A percentile compares a stretch with the other conserved stretches of the same genome.
These are phyloP conservation scores for Alternaria metachromatica DNA, from an alignment of 2,329 filamentous ascomycete species.

Conservation along the genomic window DNA sequence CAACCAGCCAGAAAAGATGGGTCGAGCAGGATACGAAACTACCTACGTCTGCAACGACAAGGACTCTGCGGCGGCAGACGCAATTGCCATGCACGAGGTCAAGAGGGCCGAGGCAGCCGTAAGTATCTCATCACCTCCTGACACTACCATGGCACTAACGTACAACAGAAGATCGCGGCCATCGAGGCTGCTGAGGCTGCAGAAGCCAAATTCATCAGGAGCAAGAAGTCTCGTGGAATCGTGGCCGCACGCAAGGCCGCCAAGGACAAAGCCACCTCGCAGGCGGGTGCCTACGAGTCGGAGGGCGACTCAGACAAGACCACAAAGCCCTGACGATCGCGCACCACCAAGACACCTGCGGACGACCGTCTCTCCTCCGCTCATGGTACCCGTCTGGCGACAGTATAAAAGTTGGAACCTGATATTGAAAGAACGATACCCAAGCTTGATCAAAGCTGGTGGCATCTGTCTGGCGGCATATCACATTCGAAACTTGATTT, in stretches of 20 bases:
- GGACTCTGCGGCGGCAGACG: slow-evolving; percentile 7
- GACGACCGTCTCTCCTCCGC: not conserved
- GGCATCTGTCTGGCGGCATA: not conserved
- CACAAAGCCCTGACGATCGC: not conserved
- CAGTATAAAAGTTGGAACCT: not conserved
- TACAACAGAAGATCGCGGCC: not conserved
- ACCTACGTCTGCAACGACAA: slow-evolving; percentile 5
- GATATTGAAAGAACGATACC: not conserved
- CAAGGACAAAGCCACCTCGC: slow-evolving; percentile 1
- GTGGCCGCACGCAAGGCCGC: slow-evolving; percentile 6
- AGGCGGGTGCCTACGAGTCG: not conserved
- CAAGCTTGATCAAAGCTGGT: not conserved
- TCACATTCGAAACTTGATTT: not conserved
- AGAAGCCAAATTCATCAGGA: slow-evolving; percentile 9
- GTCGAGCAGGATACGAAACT: slow-evolving; percentile 27
- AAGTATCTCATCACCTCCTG: not conserved
- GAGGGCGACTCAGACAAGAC: not conserved
- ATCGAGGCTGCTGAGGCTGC: not conserved
- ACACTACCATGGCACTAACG: not conserved
- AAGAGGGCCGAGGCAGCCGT: slow-evolving; percentile 2
- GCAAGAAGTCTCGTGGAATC: slow-evolving; percentile 18
- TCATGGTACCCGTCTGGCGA: not conserved
- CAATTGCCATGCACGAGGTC: not conserved
- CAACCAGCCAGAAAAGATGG: slow-evolving; percentile 16
- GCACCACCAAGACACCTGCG: not conserved